These are phyloP conservation scores for Candida sp. DNA, from an alignment of 1,139 yeast species.

Conservation along the genomic window DNA sequence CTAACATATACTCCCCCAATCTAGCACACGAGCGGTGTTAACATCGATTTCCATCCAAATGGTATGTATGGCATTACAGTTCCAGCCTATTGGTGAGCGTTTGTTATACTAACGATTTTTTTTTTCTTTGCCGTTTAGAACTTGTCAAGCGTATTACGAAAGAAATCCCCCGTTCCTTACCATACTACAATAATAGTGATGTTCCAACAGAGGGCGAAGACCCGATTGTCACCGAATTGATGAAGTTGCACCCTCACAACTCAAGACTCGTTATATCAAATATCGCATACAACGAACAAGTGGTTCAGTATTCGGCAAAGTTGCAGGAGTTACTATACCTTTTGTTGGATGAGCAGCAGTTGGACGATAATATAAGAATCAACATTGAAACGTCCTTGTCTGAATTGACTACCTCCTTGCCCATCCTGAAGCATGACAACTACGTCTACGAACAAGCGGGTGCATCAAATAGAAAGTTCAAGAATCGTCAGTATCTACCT, in stretches of 20 bases:
- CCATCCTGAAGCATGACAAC: constrained; percentile 17
- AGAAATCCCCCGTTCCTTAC: constrained; percentile 18
- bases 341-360: constrained; percentile 28
- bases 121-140: constrained; percentile 10
- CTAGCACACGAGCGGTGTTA: constrained; percentile 7
- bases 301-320: constrained; percentile 29
- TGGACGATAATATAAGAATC: constrained; percentile 35
- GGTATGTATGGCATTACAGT: constrained; percentile 21
- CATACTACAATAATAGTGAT: constrained; percentile 15
- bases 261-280: constrained; percentile 11
- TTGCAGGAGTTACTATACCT: constrained; percentile 32
- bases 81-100: background rate
- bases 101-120: constrained; percentile 7
- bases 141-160: constrained; percentile 16
- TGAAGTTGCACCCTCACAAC: constrained; percentile 35
- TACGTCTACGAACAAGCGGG: background rate
- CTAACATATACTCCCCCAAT: constrained; percentile 9
- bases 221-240: constrained; percentile 34
- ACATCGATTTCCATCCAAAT: constrained; percentile 23
- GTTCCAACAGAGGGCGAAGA: constrained; percentile 14
- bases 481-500: constrained; percentile 10
- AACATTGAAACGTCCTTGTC: constrained; percentile 30
- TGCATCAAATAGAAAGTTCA: constrained; percentile 4
- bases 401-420: constrained; percentile 33
- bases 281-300: constrained; percentile 10